These are phyloP conservation scores for Hypsizygus marmoreus DNA, from an alignment of 768 basidiomycete species.

Conservation along the genomic window DNA sequence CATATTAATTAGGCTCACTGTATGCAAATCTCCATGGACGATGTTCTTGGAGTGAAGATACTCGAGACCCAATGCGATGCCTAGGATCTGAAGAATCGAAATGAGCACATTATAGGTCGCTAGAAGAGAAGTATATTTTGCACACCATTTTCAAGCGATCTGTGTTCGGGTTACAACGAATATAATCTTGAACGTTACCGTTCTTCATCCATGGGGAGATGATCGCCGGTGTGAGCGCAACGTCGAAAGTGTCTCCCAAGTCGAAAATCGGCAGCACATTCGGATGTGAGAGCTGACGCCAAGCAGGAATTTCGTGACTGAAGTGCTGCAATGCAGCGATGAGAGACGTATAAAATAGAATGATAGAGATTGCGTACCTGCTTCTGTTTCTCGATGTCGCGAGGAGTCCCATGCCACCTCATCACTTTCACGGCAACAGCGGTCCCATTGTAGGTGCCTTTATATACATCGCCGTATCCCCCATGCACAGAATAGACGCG, in stretches of 20 bases:
- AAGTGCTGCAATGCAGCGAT: not conserved
- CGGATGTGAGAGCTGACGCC: not conserved
- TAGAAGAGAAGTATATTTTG: too few relatives aligned
- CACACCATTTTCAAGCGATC: too few relatives aligned
- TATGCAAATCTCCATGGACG: conserved; percentile 8
- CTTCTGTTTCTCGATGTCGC: not conserved
- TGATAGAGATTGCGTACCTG: too few relatives aligned
- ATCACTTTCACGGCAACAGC: too few relatives aligned
- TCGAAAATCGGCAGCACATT: not conserved
- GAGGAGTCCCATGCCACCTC: too few relatives aligned
- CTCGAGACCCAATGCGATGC: not conserved
- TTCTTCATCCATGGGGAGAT: conserved; percentile 7
- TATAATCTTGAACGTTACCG: not conserved
- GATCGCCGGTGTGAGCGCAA: not conserved
- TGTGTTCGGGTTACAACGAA: not conserved
- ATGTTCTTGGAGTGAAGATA: conserved; percentile 6
- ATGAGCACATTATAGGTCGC: too few relatives aligned
- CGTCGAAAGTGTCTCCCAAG: not conserved
- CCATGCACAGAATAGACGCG: too few relatives aligned
- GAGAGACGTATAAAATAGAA: too few relatives aligned
- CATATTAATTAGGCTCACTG: not conserved
- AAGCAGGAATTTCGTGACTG: not conserved
- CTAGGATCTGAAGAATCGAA: too few relatives aligned
- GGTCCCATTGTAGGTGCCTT: too few relatives aligned
- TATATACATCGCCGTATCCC: too few relatives aligned